phyloP scores from a whole-genome alignment of 768 basidiomycete genomes.

The Pholiota microspora region DNA sequence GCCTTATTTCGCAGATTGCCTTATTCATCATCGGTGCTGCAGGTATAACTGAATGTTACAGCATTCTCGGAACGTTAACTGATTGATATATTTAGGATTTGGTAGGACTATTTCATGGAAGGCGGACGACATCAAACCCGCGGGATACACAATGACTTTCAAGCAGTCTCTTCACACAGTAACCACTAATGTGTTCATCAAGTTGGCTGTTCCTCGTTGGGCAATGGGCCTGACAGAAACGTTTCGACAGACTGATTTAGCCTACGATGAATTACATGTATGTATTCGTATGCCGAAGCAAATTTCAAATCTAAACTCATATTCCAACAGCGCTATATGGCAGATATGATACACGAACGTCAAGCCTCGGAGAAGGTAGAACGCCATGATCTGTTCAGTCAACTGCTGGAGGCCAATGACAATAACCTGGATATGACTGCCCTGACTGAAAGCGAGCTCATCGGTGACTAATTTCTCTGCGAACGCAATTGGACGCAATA shows the following conservation, averaged over 20 bases:
- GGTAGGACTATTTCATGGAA: conserved; percentile 49
- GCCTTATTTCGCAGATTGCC: conserved; percentile 37
- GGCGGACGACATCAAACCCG: conserved; percentile 34
- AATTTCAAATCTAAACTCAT: background rate
- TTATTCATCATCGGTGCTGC: conserved; percentile 56
- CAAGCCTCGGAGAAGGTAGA: conserved; percentile 33
- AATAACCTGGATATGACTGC: conserved; percentile 30
- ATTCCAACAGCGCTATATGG: conserved; percentile 35
- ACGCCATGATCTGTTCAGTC: conserved; percentile 51
- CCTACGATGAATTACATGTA: conserved; percentile 45
- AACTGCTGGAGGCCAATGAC: conserved; percentile 49
- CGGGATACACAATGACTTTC: conserved; percentile 47
- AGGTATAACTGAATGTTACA: conserved; percentile 28
- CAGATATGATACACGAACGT: conserved; percentile 51
- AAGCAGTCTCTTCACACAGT: conserved; percentile 46
- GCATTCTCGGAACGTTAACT: background rate
- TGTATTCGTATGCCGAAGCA: conserved; percentile 3
- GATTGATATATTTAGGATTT: conserved; percentile 37
- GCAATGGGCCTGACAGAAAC: conserved; percentile 33
- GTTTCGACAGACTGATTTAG: conserved; percentile 29
- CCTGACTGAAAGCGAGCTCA: conserved; percentile 43
- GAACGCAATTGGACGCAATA: background rate
- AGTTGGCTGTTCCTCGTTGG: conserved; percentile 38
- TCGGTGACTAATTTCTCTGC: conserved; percentile 22
- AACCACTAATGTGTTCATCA: conserved; percentile 34